phyloP scores from a whole-genome alignment of 1,284 basidiomycete genomes.

The Bjerkandera adusta region DNA sequence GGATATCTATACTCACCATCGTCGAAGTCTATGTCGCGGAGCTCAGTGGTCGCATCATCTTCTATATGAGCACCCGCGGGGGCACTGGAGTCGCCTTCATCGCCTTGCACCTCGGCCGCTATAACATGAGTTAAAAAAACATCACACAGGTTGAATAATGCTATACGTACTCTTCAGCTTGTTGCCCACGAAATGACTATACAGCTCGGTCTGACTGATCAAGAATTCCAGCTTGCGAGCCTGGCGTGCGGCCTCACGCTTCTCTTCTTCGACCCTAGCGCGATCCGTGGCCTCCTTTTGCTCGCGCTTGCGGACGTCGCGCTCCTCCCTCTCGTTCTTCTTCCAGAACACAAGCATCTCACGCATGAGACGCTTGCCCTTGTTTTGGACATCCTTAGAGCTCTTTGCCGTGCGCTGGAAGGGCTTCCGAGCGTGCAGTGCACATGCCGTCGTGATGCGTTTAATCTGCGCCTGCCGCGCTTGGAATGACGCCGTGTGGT shows the following conservation, averaged over 20 bases:
- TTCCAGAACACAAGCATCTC: constrained; percentile 98
- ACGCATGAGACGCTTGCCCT: constrained; percentile 86
- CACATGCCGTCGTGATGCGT: constrained; percentile 75
- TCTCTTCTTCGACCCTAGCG: constrained; percentile 94
- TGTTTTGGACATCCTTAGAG: constrained; percentile 86
- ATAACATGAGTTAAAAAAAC: constrained; percentile 15
- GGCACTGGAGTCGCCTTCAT: constrained; percentile 40
- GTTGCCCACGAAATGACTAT: constrained; percentile 98
- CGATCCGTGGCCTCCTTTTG: constrained; percentile 92
- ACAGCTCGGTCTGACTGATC: constrained; percentile 98
- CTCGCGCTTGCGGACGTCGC: constrained; percentile 90
- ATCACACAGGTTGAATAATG: constrained; percentile 13
- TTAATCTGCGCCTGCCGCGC: constrained; percentile 68
- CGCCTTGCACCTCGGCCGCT: constrained; percentile 91
- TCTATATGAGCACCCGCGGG: constrained; percentile 63
- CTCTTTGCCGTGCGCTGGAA: constrained; percentile 80
- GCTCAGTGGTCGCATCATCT: constrained; percentile 47
- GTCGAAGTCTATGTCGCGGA: constrained; percentile 92
- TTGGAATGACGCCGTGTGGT: constrained; percentile 63
- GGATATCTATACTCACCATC: constrained; percentile 66
- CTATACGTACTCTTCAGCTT: constrained; percentile 87
- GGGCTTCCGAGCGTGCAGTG: constrained; percentile 80
- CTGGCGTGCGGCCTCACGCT: constrained; percentile 92
- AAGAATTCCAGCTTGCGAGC: constrained; percentile 98
- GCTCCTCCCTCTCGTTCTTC: constrained; percentile 96